A percentile compares a stretch with the other conserved stretches of the same genome.
Conservation (phyloP, 192 early-diverging fungal genomes). For the Phlyctochytrium bullatum region DNA sequence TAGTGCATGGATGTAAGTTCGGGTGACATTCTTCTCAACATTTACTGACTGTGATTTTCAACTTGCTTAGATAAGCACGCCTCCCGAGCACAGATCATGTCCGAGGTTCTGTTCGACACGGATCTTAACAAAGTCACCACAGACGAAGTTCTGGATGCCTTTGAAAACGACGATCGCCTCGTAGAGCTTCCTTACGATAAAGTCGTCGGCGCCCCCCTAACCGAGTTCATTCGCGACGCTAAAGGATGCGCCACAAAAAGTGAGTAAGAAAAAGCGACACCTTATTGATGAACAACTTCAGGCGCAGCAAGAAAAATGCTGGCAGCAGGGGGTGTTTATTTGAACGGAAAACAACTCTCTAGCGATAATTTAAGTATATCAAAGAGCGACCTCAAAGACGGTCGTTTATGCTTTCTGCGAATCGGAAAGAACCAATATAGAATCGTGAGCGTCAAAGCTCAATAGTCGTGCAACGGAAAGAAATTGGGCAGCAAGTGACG, state of each 20-base stretch:
- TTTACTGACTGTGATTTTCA: no score
- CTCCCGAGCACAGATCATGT: slow-evolving; percentile 65
- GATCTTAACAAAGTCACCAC: slow-evolving; percentile 38
- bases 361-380: slow-evolving; percentile 38
- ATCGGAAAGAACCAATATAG: slow-evolving; percentile 79
- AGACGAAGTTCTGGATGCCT: slow-evolving; percentile 67
- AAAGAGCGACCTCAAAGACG: slow-evolving; percentile 62
- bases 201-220: slow-evolving; percentile 52
- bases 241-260: no score
- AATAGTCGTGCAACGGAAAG: no score
- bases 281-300: slow-evolving; percentile 29
- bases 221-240: slow-evolving; percentile 66
- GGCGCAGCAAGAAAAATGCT: slow-evolving; percentile 76
- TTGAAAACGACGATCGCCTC: slow-evolving; percentile 66
- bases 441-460: no score
- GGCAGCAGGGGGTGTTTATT: slow-evolving; percentile 78
- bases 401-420: slow-evolving; percentile 63
- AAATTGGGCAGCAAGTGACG: background rate
- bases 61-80: slow-evolving; percentile 49
- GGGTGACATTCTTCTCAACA: background rate
- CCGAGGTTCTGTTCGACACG: slow-evolving; percentile 68
- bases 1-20: slow-evolving; percentile 76
- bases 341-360: slow-evolving; percentile 60
- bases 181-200: slow-evolving; percentile 35
- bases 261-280: no score